These are phyloP conservation scores for Cladosporium cucumerinum DNA, from an alignment of 2,329 filamentous ascomycete genomes.

Conservation along the genomic window DNA sequence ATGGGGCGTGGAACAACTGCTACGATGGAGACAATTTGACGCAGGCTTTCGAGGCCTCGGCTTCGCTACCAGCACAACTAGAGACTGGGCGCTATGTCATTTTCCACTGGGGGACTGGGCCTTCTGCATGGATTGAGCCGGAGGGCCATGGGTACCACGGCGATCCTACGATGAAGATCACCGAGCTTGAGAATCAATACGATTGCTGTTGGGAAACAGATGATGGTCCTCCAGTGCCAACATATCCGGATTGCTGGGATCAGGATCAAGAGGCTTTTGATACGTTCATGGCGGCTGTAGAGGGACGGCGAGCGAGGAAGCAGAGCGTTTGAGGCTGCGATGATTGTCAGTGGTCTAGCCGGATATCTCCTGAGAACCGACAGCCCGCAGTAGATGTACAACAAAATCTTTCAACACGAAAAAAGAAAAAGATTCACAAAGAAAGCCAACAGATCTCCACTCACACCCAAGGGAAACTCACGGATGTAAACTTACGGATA, in stretches of 20 bases:
- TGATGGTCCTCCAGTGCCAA: not conserved
- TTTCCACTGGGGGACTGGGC: not conserved
- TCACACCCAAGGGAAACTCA: no score
- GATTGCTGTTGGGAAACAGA: not conserved
- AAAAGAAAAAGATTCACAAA: not conserved
- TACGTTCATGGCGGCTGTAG: slow-evolving; percentile 1
- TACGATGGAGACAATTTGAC: not conserved
- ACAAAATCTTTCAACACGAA: no score
- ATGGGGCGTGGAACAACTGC: not conserved
- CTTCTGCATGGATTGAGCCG: not conserved
- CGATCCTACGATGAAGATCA: not conserved
- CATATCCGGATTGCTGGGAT: slow-evolving; percentile 9
- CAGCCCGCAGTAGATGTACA: not conserved
- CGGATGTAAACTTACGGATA: no score
- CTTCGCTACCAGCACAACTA: not conserved
- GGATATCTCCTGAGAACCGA: not conserved
- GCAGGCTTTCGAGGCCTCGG: not conserved
- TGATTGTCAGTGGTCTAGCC: not conserved
- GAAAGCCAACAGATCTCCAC: no score
- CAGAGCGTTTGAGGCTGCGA: slow-evolving; percentile 10
- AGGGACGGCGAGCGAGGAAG: not conserved
- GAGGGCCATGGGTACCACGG: not conserved
- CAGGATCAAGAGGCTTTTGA: slow-evolving; percentile 9
- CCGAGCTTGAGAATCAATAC: not conserved
- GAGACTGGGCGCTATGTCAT: not conserved